These are phyloP conservation scores for Rosa persica DNA, from an alignment of 306 rosid genomes.

Conservation along the genomic window DNA sequence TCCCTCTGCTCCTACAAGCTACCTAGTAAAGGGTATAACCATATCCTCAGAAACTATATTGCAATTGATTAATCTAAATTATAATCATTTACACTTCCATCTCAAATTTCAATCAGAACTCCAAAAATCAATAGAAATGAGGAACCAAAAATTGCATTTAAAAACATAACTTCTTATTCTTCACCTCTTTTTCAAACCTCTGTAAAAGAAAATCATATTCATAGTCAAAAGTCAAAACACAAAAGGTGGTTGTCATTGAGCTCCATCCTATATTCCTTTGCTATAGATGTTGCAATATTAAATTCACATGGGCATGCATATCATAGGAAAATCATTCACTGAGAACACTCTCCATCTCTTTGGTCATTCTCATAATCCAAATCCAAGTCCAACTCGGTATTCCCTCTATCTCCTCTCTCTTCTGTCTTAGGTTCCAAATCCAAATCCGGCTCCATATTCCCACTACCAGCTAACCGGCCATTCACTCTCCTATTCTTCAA, in stretches of 20 bases:
- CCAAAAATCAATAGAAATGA: neutral
- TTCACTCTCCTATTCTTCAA: conserved; percentile 56
- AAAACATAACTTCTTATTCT: neutral
- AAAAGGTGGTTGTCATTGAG: neutral
- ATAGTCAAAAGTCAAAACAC: neutral
- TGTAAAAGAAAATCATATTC: neutral
- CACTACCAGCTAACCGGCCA: conserved; percentile 30
- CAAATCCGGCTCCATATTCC: conserved; percentile 24
- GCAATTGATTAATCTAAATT: neutral
- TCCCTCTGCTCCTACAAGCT: conserved; percentile 10
- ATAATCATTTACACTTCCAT: neutral
- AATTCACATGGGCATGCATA: neutral
- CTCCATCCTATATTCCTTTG: neutral
- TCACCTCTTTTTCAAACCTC: neutral
- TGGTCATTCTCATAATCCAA: neutral
- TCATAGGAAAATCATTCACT: neutral
- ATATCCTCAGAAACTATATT: neutral
- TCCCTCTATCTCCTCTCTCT: conserved; percentile 28
- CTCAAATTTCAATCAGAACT: neutral
- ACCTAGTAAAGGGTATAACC: conserved; percentile 15
- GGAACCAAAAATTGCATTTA: neutral
- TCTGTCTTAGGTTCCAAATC: conserved; percentile 47
- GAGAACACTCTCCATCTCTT: neutral
- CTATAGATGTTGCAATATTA: neutral
- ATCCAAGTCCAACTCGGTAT: neutral